These are phyloP conservation scores for Vitis cinerea DNA, from an alignment of 164 flowering plant species.

Conservation along the genomic window DNA sequence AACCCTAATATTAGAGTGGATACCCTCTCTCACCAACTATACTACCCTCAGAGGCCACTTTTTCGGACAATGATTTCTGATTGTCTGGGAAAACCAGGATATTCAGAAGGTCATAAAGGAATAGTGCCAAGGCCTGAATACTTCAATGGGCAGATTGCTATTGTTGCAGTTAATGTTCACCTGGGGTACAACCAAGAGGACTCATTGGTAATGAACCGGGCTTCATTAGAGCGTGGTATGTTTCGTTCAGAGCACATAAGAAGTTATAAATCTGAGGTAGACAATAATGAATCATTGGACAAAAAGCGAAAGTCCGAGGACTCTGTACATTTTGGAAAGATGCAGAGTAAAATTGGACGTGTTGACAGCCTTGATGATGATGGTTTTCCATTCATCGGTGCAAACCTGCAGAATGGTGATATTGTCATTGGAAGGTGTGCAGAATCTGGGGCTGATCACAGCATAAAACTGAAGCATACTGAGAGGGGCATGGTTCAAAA, in stretches of 20 bases:
- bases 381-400: slow-evolving; percentile 88
- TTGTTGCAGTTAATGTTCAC: slow-evolving; percentile 94
- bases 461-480: slow-evolving; percentile 87
- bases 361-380: slow-evolving; percentile 95
- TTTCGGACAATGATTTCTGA: slow-evolving; percentile 71
- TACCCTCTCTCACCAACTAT: slow-evolving; percentile 73
- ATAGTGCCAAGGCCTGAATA: slow-evolving; percentile 59
- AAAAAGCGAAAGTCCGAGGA: slow-evolving; percentile 57
- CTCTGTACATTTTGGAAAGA: slow-evolving; percentile 65
- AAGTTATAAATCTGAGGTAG: slow-evolving; percentile 89
- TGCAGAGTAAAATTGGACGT: slow-evolving; percentile 71
- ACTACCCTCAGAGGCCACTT: slow-evolving; percentile 88
- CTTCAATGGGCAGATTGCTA: slow-evolving; percentile 90
- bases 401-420: slow-evolving; percentile 79
- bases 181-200: slow-evolving; percentile 95
- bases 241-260: slow-evolving; percentile 76
- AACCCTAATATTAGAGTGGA: slow-evolving; percentile 81
- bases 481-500: slow-evolving; percentile 92
- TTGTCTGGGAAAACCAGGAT: slow-evolving; percentile 63
- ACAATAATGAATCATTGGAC: slow-evolving; percentile 48
- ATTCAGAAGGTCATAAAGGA: slow-evolving; percentile 27
- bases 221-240: slow-evolving; percentile 96
- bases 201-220: slow-evolving; percentile 85
- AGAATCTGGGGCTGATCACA: slow-evolving; percentile 86
- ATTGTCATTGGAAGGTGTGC: slow-evolving; percentile 81